Evolutionary conservation across 148 eudicot genomes (phyloP), one percentile per base, ranked within the genome.

Genomic region (Camellia lanceoleosa): DNA sequence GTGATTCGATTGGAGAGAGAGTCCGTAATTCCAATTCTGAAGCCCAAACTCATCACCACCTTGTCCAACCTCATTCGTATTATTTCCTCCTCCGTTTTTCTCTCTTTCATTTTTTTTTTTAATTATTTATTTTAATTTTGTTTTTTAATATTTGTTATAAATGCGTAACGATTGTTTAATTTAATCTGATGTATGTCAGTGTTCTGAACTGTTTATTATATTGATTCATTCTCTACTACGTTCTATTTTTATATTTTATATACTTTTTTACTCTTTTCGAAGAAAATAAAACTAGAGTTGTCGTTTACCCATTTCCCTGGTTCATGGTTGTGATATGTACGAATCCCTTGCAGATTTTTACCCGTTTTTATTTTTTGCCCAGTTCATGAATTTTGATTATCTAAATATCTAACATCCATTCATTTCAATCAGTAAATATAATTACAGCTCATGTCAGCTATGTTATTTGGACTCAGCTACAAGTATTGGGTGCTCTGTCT

Each of bases 41-140:
- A 93, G 81, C 97, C 94, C 52, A 90, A 80, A 65, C 87, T 91
- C 75, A 75, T 89, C 62, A 89, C 89, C 89, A 82, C 87, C 80
- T 72, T 93, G 80, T 90, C 97, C 68, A 91, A 90, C 84, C 92
- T 89, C 78, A 90, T 93, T 78, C 91, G 97, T 93, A 83, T 62
- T 59, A 15, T 47, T 9, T 0, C 64, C 42, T 38, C 4, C 64
- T 38, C 14, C 74, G 16, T 61, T 49, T 47, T 49, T 9, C 30
- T 12, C 0, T 0, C 16, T 47, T 19, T 5, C 9, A 4, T 38
- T 11, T 66, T 12, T 3, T 11, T 12, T 12, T n/a, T n/a, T n/a
- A n/a, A 3, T 10, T 11, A 16, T 12, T 11, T 59, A 30, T 30
- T 30, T 30, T 30, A 30, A 30, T 30, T 30, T 30, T 30, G 38